phyloP scores from a whole-genome alignment of 2,329 filamentous ascomycete genomes.

The Colletotrichum cordylinicola region DNA sequence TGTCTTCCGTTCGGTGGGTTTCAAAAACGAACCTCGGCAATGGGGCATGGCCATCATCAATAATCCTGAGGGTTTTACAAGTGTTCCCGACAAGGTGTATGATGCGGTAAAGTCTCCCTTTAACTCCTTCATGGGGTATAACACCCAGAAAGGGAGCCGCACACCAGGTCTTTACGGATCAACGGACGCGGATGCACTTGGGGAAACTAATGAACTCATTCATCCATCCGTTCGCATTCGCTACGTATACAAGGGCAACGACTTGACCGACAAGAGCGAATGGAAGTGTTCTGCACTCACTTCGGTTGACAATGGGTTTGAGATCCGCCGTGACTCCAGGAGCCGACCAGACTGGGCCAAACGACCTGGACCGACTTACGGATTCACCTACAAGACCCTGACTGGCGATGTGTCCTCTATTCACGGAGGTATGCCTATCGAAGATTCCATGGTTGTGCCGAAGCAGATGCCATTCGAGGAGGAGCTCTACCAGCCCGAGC shows the following conservation, averaged over 20 bases:
- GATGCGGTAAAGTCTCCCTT: neutral
- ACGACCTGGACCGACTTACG: neutral
- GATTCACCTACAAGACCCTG: neutral
- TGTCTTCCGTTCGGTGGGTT: slow-evolving; percentile 20
- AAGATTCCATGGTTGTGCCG: neutral
- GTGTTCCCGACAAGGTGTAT: slow-evolving; percentile 7
- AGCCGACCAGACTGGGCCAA: neutral
- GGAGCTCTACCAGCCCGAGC: neutral
- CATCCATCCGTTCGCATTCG: slow-evolving; percentile 37
- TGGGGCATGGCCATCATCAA: slow-evolving; percentile 26
- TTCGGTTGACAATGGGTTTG: slow-evolving; percentile 7
- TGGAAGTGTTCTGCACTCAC: slow-evolving; percentile 26
- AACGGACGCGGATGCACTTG: neutral
- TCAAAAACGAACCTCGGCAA: neutral
- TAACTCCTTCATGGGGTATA: neutral
- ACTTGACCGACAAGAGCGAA: slow-evolving; percentile 31
- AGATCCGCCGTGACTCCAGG: no score
- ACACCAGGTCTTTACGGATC: slow-evolving; percentile 29
- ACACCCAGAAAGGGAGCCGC: neutral
- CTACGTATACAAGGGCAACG: slow-evolving; percentile 31
- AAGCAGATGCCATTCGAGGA: neutral
- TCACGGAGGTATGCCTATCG: neutral
- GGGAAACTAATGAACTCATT: slow-evolving; percentile 29
- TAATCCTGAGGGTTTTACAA: slow-evolving; percentile 13
- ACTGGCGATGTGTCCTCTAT: neutral